Base-by-base conservation (phyloP, 2,329 filamentous ascomycete species). In the Camillea tinctor region DNA sequence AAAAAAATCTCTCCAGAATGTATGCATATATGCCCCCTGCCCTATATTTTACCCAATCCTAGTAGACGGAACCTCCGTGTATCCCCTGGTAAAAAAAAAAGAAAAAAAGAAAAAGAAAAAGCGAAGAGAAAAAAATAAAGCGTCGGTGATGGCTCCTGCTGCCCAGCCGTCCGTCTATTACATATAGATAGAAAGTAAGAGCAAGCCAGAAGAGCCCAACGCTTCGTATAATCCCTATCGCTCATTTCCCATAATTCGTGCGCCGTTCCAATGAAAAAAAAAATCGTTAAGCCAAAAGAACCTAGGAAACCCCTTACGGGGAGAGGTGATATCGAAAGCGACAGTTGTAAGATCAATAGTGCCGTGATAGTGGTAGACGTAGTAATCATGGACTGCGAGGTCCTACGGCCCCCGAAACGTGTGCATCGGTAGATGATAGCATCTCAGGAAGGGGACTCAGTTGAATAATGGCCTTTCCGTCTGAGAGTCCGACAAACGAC, bases 391-490 rank as follows among this genome's bases (percentile, higher is more conserved):
- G 36, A 5, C 36, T 44, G 36, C 15, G 36, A 44, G 36, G 36
- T 44, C 36, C 36, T n/a, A 15, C 36, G 11, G 36, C 36, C 36
- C 36, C 36, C 36, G 36, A 44, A n/a, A 44, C 36, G 36, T n/a
- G 36, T 2, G 36, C 36, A 17, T 44, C 36, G 6, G 5, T 3
- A 5, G 36, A n/a, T 17, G 36, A 44, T 17, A 44, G 36, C 13
- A 44, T 51, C 17, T 60, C 40, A 7, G 58, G 20, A 26, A 65
- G 48, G 8, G 61, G 50, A 9, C 59, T 67, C 24, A 69, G 22
- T 57, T 56, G 60, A 9, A 71, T 52, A 21, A 69, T 58, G 1
- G 65, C 56, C 54, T 64, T 67, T 30, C 66, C 68, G 36, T 67
- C 63, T 6, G 57, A 54, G 56, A 66, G 55, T 17, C 64, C 61